phyloP scores from a whole-genome alignment of 441 rosid species.

The Adansonia gregorii region DNA sequence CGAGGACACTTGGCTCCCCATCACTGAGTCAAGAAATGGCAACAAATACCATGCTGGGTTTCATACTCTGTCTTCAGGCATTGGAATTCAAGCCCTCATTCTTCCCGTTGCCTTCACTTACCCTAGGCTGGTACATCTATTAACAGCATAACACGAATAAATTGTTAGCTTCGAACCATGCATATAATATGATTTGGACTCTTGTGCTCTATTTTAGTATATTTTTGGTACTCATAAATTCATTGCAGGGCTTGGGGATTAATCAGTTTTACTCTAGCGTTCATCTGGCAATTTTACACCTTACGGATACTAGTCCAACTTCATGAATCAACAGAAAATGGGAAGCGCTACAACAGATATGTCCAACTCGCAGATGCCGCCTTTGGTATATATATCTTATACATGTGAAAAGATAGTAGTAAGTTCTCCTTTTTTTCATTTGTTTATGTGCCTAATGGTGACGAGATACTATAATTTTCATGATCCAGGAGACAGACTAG shows the following conservation, averaged over 20 bases:
- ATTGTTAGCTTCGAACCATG: too few relatives aligned
- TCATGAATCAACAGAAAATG: slow-evolving; percentile 5
- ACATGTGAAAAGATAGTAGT: background rate
- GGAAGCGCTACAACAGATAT: slow-evolving; percentile 7
- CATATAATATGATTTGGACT: background rate
- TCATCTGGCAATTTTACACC: slow-evolving; percentile 5
- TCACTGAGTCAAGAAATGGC: slow-evolving; percentile 14
- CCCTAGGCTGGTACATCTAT: slow-evolving; percentile 7
- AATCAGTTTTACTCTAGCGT: background rate
- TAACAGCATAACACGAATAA: background rate
- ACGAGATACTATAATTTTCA: background rate
- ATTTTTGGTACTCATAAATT: background rate
- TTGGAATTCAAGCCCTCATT: background rate
- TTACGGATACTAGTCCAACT: background rate
- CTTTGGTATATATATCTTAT: background rate
- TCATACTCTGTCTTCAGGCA: slow-evolving; percentile 6
- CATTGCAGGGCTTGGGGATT: background rate
- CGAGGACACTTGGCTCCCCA: slow-evolving; percentile 1
- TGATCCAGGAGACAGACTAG: background rate
- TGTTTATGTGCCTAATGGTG: background rate
- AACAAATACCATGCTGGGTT: background rate
- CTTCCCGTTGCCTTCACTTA: slow-evolving; percentile 10
- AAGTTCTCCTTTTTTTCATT: background rate
- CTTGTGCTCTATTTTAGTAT: background rate
- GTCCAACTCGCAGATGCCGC: background rate